These are phyloP conservation scores for Euptelea pleiosperma DNA, from an alignment of 164 flowering plant species.

Conservation along the genomic window DNA sequence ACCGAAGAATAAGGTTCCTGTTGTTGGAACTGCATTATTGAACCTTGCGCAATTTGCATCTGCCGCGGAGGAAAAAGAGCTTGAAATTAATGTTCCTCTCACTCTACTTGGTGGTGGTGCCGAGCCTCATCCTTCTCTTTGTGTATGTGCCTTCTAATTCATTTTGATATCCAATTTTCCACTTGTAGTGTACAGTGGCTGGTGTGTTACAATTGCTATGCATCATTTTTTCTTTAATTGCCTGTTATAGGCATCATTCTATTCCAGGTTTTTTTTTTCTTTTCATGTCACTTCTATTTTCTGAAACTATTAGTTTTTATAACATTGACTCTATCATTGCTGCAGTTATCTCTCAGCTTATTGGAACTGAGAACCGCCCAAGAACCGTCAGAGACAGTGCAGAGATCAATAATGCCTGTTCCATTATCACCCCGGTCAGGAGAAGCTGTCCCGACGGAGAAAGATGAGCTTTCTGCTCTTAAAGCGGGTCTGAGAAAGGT, in stretches of 20 bases:
- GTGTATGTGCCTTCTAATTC: slow-evolving; percentile 43
- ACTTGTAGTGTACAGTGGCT: no score
- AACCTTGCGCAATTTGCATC: slow-evolving; percentile 82
- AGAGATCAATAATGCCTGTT: slow-evolving; percentile 49
- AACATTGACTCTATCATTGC: slow-evolving; percentile 2
- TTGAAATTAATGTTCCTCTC: slow-evolving; percentile 63
- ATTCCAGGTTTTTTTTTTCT: background rate
- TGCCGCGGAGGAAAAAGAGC: slow-evolving; percentile 46
- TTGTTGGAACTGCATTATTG: slow-evolving; percentile 63
- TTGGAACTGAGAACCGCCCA: slow-evolving; percentile 60
- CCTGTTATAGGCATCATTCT: background rate
- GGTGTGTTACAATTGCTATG: background rate
- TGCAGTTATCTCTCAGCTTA: slow-evolving; percentile 57
- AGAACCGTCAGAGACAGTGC: slow-evolving; percentile 47
- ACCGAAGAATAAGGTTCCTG: slow-evolving; percentile 51
- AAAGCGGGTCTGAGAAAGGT: slow-evolving; percentile 95
- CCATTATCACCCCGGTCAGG: slow-evolving; percentile 43
- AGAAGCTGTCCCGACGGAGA: slow-evolving; percentile 49
- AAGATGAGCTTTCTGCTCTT: slow-evolving; percentile 88
- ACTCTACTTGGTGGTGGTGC: slow-evolving; percentile 26
- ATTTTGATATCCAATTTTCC: background rate
- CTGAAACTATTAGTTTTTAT: slow-evolving; percentile 6
- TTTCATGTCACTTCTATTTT: background rate
- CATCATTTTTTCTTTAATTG: background rate
- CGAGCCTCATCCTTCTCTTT: slow-evolving; percentile 53